These are phyloP conservation scores for Neonectria coccinea DNA, from an alignment of 2,329 filamentous ascomycete genomes.

Conservation along the genomic window DNA sequence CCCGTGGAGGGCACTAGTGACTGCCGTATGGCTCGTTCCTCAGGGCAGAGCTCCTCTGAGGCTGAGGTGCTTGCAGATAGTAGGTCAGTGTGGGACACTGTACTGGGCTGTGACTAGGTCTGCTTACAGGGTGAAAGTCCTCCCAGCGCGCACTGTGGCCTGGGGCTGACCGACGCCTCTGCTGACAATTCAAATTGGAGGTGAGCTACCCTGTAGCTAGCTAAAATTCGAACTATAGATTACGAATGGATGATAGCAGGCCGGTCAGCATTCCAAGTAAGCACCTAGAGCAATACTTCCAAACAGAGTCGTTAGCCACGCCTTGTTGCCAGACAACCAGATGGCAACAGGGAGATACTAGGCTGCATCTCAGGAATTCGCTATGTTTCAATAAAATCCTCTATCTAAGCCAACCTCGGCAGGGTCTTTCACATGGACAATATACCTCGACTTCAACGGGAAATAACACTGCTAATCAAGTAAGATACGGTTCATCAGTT, in stretches of 20 bases:
- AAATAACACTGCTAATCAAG: not conserved
- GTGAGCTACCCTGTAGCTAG: not conserved
- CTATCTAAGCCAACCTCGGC: not conserved
- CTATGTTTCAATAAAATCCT: not conserved
- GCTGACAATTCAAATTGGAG: too few relatives aligned
- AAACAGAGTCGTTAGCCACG: constrained; percentile 3
- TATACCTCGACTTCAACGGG: too few relatives aligned
- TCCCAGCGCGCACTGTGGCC: not conserved
- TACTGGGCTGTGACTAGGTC: not conserved
- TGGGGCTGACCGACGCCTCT: not conserved
- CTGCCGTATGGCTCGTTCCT: constrained; percentile 1
- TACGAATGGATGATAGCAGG: constrained; percentile 22
- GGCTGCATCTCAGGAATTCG: constrained; percentile 3
- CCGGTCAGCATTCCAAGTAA: not conserved
- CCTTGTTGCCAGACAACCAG: constrained; percentile 15
- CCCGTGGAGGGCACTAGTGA: not conserved
- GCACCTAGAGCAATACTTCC: not conserved
- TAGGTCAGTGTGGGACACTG: not conserved
- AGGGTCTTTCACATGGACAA: too few relatives aligned
- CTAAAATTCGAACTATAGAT: not conserved
- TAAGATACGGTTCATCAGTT: not conserved
- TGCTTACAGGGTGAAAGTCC: too few relatives aligned
- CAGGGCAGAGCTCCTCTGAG: constrained; percentile 19
- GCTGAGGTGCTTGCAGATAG: not conserved
- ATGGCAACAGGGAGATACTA: not conserved